phyloP scores from a whole-genome alignment of 495 filamentous ascomycete species.

The Thozetella sp. region DNA sequence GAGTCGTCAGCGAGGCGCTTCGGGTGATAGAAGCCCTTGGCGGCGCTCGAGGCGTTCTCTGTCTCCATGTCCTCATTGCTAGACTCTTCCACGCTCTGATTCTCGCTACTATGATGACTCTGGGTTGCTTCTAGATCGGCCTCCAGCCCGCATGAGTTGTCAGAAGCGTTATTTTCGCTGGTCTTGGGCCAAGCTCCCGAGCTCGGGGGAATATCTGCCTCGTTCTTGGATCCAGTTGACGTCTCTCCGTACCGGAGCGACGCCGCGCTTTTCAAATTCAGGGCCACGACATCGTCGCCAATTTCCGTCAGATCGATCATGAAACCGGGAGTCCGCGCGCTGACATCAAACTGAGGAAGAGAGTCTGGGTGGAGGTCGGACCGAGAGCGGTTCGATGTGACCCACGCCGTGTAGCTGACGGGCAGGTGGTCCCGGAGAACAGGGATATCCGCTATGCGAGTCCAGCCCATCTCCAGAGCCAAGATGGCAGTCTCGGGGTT shows the following conservation, averaged over 20 bases:
- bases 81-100: too few relatives aligned
- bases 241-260: not conserved
- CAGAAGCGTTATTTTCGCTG: too few relatives aligned
- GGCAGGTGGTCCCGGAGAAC: not conserved
- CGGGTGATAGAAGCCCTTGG: too few relatives aligned
- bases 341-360: not conserved
- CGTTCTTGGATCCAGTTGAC: too few relatives aligned
- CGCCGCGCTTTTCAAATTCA: not conserved
- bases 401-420: not conserved
- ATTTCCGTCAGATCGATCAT: not conserved
- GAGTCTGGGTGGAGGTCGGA: not conserved
- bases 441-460: not conserved
- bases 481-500: not conserved
- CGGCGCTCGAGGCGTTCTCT: too few relatives aligned
- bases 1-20: too few relatives aligned
- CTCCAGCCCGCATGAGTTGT: too few relatives aligned
- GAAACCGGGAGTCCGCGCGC: not conserved
- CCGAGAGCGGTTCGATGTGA: not conserved
- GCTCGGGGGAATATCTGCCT: too few relatives aligned
- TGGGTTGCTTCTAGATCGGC: too few relatives aligned
- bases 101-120: too few relatives aligned
- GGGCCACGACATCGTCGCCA: not conserved
- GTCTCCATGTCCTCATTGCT: too few relatives aligned
- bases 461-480: not conserved
- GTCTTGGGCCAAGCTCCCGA: too few relatives aligned